Base-by-base conservation (phyloP, 495 filamentous ascomycete species). In the Massariosphaeria phaeospora region DNA sequence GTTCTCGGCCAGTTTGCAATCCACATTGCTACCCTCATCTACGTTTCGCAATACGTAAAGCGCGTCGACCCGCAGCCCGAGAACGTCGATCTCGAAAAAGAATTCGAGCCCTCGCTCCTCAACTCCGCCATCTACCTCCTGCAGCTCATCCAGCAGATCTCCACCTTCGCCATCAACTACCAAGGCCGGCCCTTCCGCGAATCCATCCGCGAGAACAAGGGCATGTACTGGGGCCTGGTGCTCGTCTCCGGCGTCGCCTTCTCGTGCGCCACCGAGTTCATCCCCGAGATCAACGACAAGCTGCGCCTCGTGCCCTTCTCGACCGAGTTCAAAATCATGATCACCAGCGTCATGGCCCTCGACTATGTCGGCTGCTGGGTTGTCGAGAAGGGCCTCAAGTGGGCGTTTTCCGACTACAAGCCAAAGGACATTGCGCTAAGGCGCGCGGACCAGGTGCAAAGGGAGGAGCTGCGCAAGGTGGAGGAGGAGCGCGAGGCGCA, bases 161-260 rank as follows among this genome's bases (percentile, higher is more conserved):
- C 93, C 10, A 99, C 93, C 8, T 99, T 99, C 66, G 91, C 93
- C 31, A 93, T 97, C 79, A 99, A 99, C 76, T 99, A 99, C 74
- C 93, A 99, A 70, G 93, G 93, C 49, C 86, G 93, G 20, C 93
- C 93, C 2, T 99, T 99, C 83, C 86, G 93, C 50, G 93, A 99
- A 71, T 85, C 85, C 8, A 89, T 99, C 47, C 81, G 84, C 1
- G 94, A 97, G 75, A 99, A 99, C 74, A 83, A 80, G 63, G 89
- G 89, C 66, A 99, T 99, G 93, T 99, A 91, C 75, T 97, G 84
- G 79, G 94, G 93, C 51, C 84, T 99, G 43, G 72, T 97, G 6
- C 84, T 84, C 47, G 91, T 95, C 8, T 84, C 90, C 4, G 88
- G 72, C 21, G 85, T 97, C 39, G 93, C 93, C 7, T 97, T 99